phyloP scores from a whole-genome alignment of 2,329 filamentous ascomycete genomes.

The Apiospora marii region DNA sequence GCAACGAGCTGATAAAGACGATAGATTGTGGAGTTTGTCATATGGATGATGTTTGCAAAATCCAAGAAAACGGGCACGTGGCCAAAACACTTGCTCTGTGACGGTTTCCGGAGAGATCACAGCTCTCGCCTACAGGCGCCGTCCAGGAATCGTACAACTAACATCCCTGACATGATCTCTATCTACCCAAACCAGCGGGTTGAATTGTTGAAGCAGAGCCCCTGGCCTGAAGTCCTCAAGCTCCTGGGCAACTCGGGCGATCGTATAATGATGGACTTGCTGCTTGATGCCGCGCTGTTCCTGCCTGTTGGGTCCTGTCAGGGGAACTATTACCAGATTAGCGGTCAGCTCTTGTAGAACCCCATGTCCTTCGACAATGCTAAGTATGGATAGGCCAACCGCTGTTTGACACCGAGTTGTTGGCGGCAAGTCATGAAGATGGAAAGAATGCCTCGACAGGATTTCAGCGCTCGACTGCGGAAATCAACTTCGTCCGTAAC shows the following conservation, averaged over 20 bases:
- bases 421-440: background rate
- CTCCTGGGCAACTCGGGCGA: conserved; percentile 80
- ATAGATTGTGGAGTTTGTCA: conserved; percentile 78
- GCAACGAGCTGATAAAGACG: conserved; percentile 26
- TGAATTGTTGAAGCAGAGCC: conserved; percentile 68
- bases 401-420: conserved; percentile 54
- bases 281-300: conserved; percentile 83
- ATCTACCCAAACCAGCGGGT: conserved; percentile 75
- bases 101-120: conserved; percentile 73
- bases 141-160: conserved; percentile 42
- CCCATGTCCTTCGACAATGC: background rate
- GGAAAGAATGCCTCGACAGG: conserved; percentile 23
- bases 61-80: conserved; percentile 54
- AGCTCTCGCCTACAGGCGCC: conserved; percentile 38
- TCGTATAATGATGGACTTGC: conserved; percentile 76
- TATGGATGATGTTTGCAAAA: conserved; percentile 79
- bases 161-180: conserved; percentile 71
- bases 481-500: conserved; percentile 79
- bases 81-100: conserved; percentile 80
- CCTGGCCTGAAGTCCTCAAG: conserved; percentile 79
- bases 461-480: conserved; percentile 50
- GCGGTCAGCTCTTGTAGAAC: conserved; percentile 63
- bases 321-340: conserved; percentile 79
- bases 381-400: conserved; percentile 52
- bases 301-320: conserved; percentile 63